Evolutionary conservation across 345 rosid genomes (phyloP), one percentile per base, ranked within the genome.

Genomic region (Cardamine chenopodiifolia): DNA sequence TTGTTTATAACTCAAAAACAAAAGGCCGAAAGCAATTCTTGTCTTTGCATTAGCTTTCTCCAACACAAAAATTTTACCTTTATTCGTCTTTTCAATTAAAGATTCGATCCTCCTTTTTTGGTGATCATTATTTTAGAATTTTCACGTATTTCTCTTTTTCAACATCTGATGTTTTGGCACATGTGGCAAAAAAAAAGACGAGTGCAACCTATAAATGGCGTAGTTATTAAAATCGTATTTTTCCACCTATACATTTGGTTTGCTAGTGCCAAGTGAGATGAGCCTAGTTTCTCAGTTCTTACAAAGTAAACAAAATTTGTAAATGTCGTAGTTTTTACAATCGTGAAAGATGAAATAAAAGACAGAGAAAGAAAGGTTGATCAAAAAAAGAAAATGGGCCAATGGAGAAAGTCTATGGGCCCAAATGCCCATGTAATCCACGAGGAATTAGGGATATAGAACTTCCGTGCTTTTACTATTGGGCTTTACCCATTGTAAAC

Each of bases 21-120:
- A 70, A 76, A 70, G 44, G 80, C 80, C 80, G 80, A 76, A 76
- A 76, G 80, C 75, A 63, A 31, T 22, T 76, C 40, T 63, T 70
- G 66, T 76, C 80, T 68, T 61, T 40, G 68, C 48, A 61, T 15
- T 31, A 61, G 31, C 79, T 68, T 75, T 75, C 62, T 47, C 80
- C 80, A 76, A 63, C 76, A 62, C 44, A 15, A 55, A 39, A 70
- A 32, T 44, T 6, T 69, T 53, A 60, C 12, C 31, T 61, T 76
- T 76, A 68, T 68, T 50, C 7, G 29, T 17, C 62, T 68, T 68
- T 67, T 42, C 39, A 60, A 25, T 35, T 56, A 66, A 26, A 66
- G 58, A 66, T 37, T 17, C 14, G 69, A 47, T 34, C 50, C 23
- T 19, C 37, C 52, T 12, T 11, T 5, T 59, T 18, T 18, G 17